Evolutionary conservation across 1,139 yeast genomes (phyloP).

Genomic region (Debaryomyces coudertii): DNA sequence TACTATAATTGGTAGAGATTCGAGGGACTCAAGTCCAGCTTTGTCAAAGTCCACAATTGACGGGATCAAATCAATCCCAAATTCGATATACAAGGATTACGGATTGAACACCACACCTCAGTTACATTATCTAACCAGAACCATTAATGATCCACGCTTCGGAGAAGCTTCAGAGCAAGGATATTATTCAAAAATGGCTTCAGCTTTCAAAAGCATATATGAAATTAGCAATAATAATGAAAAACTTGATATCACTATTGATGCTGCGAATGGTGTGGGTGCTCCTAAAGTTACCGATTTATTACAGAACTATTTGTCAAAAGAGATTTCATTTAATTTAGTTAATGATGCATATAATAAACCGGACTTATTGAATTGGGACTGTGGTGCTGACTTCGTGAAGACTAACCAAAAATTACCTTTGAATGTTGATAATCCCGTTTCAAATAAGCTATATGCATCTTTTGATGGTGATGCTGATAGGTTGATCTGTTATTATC

Average conservation of each 20-base stretch:
- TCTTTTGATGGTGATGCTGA: constrained; percentile 99
- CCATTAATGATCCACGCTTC: constrained; percentile 63
- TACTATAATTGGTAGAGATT: constrained; percentile 67
- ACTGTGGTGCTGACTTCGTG: constrained; percentile 96
- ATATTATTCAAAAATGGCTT: constrained; percentile 66
- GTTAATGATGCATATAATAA: constrained; percentile 62
- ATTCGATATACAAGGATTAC: constrained; percentile 54
- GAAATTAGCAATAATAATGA: constrained; percentile 24
- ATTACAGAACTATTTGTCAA: constrained; percentile 43
- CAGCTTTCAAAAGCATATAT: constrained; percentile 38
- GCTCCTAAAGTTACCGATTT: constrained; percentile 70
- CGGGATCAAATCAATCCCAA: constrained; percentile 57
- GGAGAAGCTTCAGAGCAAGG: constrained; percentile 71
- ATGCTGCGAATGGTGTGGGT: constrained; percentile 96
- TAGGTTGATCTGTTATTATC: constrained; percentile 83
- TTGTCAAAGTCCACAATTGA: constrained; percentile 66
- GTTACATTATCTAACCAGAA: constrained; percentile 82
- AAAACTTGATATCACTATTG: constrained; percentile 61
- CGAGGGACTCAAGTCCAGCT: constrained; percentile 76
- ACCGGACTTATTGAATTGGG: constrained; percentile 66
- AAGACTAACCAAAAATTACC: constrained; percentile 88
- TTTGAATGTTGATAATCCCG: constrained; percentile 49
- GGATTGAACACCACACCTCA: constrained; percentile 92
- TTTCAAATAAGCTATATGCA: constrained; percentile 57
- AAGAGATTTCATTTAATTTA: constrained; percentile 46